Evolutionary conservation across 139 green algal genomes (phyloP), one percentile per base, ranked within the genome.

Genomic region (Tetradesmus obliquus): DNA sequence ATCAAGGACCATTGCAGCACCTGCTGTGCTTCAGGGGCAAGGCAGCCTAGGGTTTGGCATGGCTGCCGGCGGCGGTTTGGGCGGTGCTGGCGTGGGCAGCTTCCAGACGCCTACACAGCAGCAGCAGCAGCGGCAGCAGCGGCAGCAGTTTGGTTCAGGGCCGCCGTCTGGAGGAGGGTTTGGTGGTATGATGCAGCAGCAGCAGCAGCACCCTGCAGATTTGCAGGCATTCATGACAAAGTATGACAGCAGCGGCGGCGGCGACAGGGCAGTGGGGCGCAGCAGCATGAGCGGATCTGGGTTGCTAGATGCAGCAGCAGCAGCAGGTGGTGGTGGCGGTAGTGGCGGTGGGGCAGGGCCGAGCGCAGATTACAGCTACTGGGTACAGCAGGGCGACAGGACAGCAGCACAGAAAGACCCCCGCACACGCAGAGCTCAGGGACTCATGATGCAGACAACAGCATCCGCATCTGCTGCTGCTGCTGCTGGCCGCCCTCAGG

Each of bases 31-130:
- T 51, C 76, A 82, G 7, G 15, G 5, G 76, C 66, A 89, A 15
- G 62, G 66, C 9, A 82, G 62, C 85, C 53, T 89, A 57, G 85
- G 85, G 17, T 82, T 89, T 89, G 85, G 85, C 32, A 89, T 89
- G 85, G 85, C 24, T 7, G 51, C n/a, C 66, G 24, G 76, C 76
- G 24, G 76, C 76, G 24, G n/a, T 53, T 53, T 20, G 15, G 76
- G 76, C 20, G 24, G 76, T 3, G 17, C 66, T 76, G 66, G 66
- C n/a, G 66, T 24, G 3, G 66, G 66, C 66, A 19, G 66, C 66
- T 24, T 76, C 15, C 66, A 76, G 66, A 17, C n/a, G 66, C 66
- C 66, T 4, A 71, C 60, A 19, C 83, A 88, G 84, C 57, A 79
- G n/a, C 84, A 88, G 76, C 76, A 80, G 58, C 85, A 60, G 85